Percentiles rank a stretch among this genome's conserved stretches.
Evolutionary conservation across 345 rosid genomes (phyloP).

Genomic region (Lumnitzera racemosa): DNA sequence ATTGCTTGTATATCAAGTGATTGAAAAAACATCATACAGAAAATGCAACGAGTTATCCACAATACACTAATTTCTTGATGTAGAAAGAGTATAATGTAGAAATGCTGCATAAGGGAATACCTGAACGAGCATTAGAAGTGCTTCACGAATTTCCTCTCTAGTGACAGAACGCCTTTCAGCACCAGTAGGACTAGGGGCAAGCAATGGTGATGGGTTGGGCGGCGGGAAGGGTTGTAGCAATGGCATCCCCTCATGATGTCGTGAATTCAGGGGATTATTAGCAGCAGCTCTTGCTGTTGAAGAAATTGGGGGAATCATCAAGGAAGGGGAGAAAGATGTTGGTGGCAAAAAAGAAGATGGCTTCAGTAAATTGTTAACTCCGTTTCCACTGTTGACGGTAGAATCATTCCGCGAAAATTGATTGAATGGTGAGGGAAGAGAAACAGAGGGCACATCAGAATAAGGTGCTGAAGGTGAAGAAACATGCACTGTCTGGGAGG

Average conservation of each 20-base stretch:
- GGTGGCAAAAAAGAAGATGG: conserved; percentile 48
- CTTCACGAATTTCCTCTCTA: conserved; percentile 55
- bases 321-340: conserved; percentile 37
- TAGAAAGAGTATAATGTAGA: not conserved
- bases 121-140: conserved; percentile 56
- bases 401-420: conserved; percentile 21
- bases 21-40: not conserved
- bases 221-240: conserved; percentile 75
- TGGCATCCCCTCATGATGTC: conserved; percentile 55
- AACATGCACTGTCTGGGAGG: conserved; percentile 24
- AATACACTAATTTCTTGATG: not conserved
- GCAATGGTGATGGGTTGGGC: conserved; percentile 53
- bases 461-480: conserved; percentile 22
- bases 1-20: too few relatives aligned
- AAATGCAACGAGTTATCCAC: not conserved
- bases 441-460: conserved; percentile 25
- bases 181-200: conserved; percentile 32
- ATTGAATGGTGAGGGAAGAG: conserved; percentile 31
- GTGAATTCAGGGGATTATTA: conserved; percentile 41
- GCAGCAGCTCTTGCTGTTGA: conserved; percentile 34
- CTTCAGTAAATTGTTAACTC: conserved; percentile 41
- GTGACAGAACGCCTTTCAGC: conserved; percentile 25
- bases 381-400: conserved; percentile 27
- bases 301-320: conserved; percentile 34
- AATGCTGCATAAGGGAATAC: conserved; percentile 15